Conservation (phyloP, 768 basidiomycete genomes). For the Tylopilus sp. region DNA sequence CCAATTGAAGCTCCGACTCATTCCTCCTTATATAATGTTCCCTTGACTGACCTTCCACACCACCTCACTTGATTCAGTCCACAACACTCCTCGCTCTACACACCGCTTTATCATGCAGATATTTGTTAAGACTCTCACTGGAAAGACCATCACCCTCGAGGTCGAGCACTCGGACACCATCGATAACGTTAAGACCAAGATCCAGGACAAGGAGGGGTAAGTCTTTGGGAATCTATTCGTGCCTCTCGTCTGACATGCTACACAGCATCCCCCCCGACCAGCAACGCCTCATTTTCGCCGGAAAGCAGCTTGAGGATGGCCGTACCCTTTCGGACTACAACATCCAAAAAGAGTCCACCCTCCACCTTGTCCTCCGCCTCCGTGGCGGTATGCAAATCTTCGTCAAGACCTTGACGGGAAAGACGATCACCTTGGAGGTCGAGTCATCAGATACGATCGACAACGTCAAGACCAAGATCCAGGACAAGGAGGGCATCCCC, state of each 20-base stretch:
- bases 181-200: constrained; percentile 35
- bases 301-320: constrained; percentile 94
- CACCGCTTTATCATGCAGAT: constrained; percentile 44
- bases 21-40: constrained; percentile 14
- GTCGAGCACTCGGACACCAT: constrained; percentile 28
- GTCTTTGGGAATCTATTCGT: background rate
- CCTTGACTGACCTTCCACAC: background rate
- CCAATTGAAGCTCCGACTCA: constrained; percentile 14
- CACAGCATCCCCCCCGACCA: constrained; percentile 82
- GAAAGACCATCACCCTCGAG: constrained; percentile 66
- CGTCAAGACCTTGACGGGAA: constrained; percentile 80
- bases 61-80: constrained; percentile 1
- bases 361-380: constrained; percentile 85
- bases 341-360: constrained; percentile 94
- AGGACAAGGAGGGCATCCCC: constrained; percentile 88
- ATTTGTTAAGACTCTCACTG: constrained; percentile 84
- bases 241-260: background rate
- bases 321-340: constrained; percentile 88
- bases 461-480: constrained; percentile 89
- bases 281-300: constrained; percentile 94
- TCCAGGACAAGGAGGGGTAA: constrained; percentile 72
- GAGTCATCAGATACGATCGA: constrained; percentile 87
- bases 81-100: background rate
- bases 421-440: constrained; percentile 90
- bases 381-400: constrained; percentile 89